phyloP scores from a whole-genome alignment of 441 rosid genomes.

The Viola pubescens region DNA sequence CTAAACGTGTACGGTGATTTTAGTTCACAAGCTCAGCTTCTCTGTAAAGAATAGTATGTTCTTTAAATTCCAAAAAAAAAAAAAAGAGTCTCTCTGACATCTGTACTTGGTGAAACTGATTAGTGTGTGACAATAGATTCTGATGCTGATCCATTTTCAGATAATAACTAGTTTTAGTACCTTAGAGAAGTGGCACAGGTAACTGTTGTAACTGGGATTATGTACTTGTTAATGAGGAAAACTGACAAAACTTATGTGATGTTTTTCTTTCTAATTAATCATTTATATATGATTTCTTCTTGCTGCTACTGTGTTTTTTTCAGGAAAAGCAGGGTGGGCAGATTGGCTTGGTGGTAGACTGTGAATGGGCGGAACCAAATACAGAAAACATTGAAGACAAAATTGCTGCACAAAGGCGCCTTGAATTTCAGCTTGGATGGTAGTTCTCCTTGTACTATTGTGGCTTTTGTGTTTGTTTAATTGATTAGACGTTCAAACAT shows the following conservation, averaged over 20 bases:
- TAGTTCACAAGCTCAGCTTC: not conserved
- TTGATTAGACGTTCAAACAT: no score
- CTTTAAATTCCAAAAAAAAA: no score
- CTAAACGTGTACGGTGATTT: not conserved
- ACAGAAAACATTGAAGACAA: slow-evolving; percentile 60
- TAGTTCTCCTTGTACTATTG: slow-evolving; percentile 21
- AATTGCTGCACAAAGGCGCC: slow-evolving; percentile 67
- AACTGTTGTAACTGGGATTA: not conserved
- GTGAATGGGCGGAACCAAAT: slow-evolving; percentile 89
- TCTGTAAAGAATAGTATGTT: no score
- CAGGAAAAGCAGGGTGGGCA: slow-evolving; percentile 81
- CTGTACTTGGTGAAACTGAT: no score
- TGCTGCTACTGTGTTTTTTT: slow-evolving; percentile 13
- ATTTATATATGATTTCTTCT: slow-evolving; percentile 10
- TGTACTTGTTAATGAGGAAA: not conserved
- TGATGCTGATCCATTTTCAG: no score
- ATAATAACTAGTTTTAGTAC: no score
- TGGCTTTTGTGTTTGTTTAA: no score
- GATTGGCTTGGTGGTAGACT: slow-evolving; percentile 67
- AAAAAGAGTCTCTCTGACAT: no score
- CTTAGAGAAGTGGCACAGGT: not conserved
- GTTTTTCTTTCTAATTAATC: not conserved
- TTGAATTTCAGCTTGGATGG: slow-evolving; percentile 94
- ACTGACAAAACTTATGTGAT: not conserved
- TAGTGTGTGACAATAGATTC: no score